These are phyloP conservation scores for grape (Vitis vinifera) DNA, from an alignment of 164 flowering plant species.

Conservation along the genomic window ASM3070453v1 NC_081812.1:9291001-9291500, in stretches of 20 bases:
- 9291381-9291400: neutral
- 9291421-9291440: neutral
- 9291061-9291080: conserved; percentile 73
- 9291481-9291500: conserved; percentile 60
- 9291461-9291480: neutral
- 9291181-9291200: conserved; percentile 80
- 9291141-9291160: conserved; percentile 82
- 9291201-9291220: conserved; percentile 35
- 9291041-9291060: conserved; percentile 80
- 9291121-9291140: conserved; percentile 82
- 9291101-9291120: conserved; percentile 85
- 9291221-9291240: conserved; percentile 1
- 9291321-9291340: conserved; percentile 41
- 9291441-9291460: neutral
- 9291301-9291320: conserved; percentile 71
- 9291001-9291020: neutral
- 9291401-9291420: neutral
- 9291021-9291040: neutral
- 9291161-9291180: conserved; percentile 68
- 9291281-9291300: conserved; percentile 47
- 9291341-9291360: conserved; percentile 44
- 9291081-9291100: conserved; percentile 79
- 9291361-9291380: conserved; percentile 53
- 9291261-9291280: neutral
- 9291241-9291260: neutral